Conservation (phyloP, 176 grass and related monocot genomes). For the Ananas comosus region DNA sequence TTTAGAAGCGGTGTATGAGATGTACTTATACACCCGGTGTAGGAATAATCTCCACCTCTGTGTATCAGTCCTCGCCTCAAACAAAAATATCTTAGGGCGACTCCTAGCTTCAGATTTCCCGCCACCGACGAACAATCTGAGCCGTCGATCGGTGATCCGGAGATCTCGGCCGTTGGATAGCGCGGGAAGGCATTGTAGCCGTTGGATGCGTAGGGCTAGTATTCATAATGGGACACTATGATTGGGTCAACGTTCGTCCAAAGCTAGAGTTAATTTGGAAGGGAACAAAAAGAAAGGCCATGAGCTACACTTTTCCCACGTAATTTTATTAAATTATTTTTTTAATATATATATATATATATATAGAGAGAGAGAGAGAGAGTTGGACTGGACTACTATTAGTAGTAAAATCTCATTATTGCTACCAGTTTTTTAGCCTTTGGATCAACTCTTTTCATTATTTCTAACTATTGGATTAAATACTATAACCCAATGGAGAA, state of each 20-base stretch:
- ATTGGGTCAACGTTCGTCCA: slow-evolving; percentile 4
- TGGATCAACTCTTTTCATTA: no score
- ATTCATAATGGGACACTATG: not conserved
- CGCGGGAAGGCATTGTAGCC: slow-evolving; percentile 6
- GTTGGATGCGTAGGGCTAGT: not conserved
- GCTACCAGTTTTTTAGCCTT: no score
- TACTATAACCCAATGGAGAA: no score
- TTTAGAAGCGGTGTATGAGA: not conserved
- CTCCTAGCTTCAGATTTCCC: slow-evolving; percentile 20
- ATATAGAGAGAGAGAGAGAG: no score
- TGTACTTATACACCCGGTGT: not conserved
- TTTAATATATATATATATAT: no score
- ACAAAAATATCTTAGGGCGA: slow-evolving; percentile 14
- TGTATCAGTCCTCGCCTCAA: not conserved
- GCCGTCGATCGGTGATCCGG: not conserved
- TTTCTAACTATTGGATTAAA: no score
- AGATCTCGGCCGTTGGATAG: not conserved
- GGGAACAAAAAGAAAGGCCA: no score
- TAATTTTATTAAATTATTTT: no score
- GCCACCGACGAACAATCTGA: slow-evolving; percentile 12
- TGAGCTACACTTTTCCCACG: no score
- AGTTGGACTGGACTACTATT: no score
- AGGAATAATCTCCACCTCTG: no score
- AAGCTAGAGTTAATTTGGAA: not conserved
- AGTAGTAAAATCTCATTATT: no score